phyloP scores from a whole-genome alignment of 495 filamentous ascomycete genomes.

The Aspergillus affinis region DNA sequence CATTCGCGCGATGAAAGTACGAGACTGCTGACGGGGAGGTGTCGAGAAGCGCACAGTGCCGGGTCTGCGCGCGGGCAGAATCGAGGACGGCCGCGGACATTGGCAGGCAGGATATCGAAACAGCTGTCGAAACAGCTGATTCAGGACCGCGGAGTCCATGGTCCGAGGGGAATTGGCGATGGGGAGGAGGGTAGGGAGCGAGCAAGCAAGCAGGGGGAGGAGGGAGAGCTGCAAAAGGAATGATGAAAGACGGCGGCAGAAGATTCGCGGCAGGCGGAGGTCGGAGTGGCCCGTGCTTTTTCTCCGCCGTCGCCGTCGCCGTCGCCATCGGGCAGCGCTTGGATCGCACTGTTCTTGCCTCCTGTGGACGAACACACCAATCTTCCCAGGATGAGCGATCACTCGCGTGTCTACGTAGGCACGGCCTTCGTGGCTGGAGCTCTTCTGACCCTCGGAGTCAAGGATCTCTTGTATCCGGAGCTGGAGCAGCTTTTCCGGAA shows the following conservation, averaged over 20 bases:
- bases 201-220: slow-evolving; percentile 6
- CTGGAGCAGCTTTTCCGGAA: slow-evolving; percentile 61
- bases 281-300: slow-evolving; percentile 33
- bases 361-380: background rate
- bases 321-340: background rate
- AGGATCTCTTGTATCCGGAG: slow-evolving; percentile 65
- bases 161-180: background rate
- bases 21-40: slow-evolving; percentile 36
- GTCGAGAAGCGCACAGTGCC: slow-evolving; percentile 23
- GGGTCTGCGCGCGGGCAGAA: slow-evolving; percentile 16
- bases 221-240: slow-evolving; percentile 2
- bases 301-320: slow-evolving; percentile 5
- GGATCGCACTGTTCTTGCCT: background rate
- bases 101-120: slow-evolving; percentile 70
- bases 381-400: slow-evolving; percentile 24
- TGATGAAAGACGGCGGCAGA: slow-evolving; percentile 1
- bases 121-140: slow-evolving; percentile 77
- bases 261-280: slow-evolving; percentile 14
- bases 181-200: slow-evolving; percentile 11
- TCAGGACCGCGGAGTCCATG: slow-evolving; percentile 84
- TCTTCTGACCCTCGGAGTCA: slow-evolving; percentile 68
- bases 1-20: slow-evolving; percentile 43
- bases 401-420: slow-evolving; percentile 49
- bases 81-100: slow-evolving; percentile 41
- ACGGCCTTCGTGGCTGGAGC: slow-evolving; percentile 74